Base-by-base conservation (phyloP, 2,329 filamentous ascomycete genomes). In the Fusarium odoratissimum region DNA sequence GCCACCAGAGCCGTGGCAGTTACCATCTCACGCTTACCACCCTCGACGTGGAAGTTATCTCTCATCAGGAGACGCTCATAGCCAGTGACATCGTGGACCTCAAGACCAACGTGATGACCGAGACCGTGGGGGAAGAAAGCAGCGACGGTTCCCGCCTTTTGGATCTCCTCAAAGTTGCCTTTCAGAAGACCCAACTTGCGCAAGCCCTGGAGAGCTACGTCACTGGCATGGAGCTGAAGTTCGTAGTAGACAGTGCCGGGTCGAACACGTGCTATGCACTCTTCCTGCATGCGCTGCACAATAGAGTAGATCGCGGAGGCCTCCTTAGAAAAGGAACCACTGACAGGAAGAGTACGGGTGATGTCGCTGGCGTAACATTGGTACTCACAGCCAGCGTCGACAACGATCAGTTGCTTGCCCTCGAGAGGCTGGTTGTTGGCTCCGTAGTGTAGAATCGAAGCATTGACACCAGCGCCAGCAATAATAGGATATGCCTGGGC, bases 331-430 rank as follows among this genome's bases (percentile, higher is more conserved):
- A 94, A 97, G 1, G 69, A 64, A 10, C 93, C 93, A 19, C 87
- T 88, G 28, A 98, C 83, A 8, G 95, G 95, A 73, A 98, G 90
- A 0, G 95, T 96, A 41, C 95, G 90, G 0, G 96, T 98, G 33
- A 98, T 91, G 81, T 98, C 95, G 64, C 92, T 93, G 35, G 94
- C 94, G 80, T 99, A 98, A 75, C 92, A 91, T 54, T 91, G 84
- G 82, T 91, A 97, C 82, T 98, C 95, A 73, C 91, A 92, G 5
- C 94, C 95, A 3, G 95, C 95, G 79, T 99, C 95, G 8, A 99
- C 85, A 25, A 97, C 91, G 37, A 98, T 84, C 35, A 95, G 87
- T 77, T 95, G 90, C 64, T 91, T 88, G 31, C 91, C 90, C 6
- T 84, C 83, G 23, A 98, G 88, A 3, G 90, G 83, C 75, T 92